Evolutionary conservation across 108 stramenopile species (phyloP).

Genomic region (Craspedostauros australis): DNA sequence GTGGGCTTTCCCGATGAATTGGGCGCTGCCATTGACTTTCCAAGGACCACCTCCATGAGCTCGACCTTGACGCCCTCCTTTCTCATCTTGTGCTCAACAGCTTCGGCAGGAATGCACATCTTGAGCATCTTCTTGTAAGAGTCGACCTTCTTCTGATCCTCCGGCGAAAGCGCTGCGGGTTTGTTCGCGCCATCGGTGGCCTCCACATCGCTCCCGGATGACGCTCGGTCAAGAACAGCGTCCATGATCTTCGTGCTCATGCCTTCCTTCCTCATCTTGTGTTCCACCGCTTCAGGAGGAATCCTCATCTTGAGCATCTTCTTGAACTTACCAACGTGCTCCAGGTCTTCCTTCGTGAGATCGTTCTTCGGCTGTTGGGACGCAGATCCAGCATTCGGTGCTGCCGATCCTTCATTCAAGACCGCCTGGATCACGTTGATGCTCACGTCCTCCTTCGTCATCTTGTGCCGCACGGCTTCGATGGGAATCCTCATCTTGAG

Average conservation of each 20-base stretch:
- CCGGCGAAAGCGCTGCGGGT: slow-evolving; percentile 19
- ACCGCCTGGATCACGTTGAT: slow-evolving; percentile 44
- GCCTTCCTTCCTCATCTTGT: slow-evolving; percentile 71
- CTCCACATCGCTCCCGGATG: neutral
- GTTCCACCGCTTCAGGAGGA: slow-evolving; percentile 63
- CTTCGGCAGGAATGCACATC: slow-evolving; percentile 62
- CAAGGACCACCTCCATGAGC: slow-evolving; percentile 17
- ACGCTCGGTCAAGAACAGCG: slow-evolving; percentile 23
- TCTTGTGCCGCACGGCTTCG: slow-evolving; percentile 71
- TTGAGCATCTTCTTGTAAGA: slow-evolving; percentile 35
- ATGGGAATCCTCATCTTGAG: slow-evolving; percentile 68
- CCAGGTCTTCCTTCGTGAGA: slow-evolving; percentile 32
- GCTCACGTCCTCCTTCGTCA: slow-evolving; percentile 56
- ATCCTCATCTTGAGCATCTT: slow-evolving; percentile 78
- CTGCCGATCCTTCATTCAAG: slow-evolving; percentile 11
- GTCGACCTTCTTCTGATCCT: slow-evolving; percentile 24
- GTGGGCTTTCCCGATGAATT: slow-evolving; percentile 2
- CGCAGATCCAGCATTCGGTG: slow-evolving; percentile 1
- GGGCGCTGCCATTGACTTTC: neutral
- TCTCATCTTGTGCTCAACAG: slow-evolving; percentile 71
- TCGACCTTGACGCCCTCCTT: slow-evolving; percentile 41
- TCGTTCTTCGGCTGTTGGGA: neutral
- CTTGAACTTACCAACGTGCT: slow-evolving; percentile 38
- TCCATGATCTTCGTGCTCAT: slow-evolving; percentile 42
- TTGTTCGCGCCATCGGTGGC: neutral